phyloP scores from a whole-genome alignment of 139 green algal species.

The Picochlorum sp. region DNA sequence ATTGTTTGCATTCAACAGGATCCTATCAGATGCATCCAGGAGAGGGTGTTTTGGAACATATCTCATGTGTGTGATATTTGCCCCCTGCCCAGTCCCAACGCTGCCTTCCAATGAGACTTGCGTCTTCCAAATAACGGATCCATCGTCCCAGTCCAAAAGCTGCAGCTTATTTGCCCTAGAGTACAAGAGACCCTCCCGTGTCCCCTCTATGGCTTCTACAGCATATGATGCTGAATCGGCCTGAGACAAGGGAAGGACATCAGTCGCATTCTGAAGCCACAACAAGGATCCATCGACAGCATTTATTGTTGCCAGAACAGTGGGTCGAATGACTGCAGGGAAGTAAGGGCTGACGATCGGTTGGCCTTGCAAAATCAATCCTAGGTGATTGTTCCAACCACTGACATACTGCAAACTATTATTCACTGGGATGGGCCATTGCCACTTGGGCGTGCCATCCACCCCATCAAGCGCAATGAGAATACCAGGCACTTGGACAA shows the following conservation, averaged over 20 bases:
- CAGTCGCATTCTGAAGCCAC: conserved; percentile 6
- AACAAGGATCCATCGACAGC: neutral
- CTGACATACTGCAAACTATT: neutral
- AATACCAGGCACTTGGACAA: neutral
- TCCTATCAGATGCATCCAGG: neutral
- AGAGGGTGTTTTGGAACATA: neutral
- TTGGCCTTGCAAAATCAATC: conserved; percentile 5
- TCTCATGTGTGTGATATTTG: conserved; percentile 7
- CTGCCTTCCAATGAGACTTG: conserved; percentile 9
- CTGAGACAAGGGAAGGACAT: neutral
- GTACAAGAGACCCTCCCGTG: conserved; percentile 4
- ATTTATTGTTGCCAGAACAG: neutral
- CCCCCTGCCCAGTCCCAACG: conserved; percentile 2
- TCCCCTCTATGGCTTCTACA: neutral
- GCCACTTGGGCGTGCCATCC: neutral
- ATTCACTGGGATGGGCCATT: conserved; percentile 6
- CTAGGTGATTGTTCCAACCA: conserved; percentile 1
- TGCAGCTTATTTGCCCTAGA: conserved; percentile 4
- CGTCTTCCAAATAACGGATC: neutral
- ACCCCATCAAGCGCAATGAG: conserved; percentile 7
- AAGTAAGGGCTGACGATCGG: conserved; percentile 11
- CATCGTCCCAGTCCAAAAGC: neutral
- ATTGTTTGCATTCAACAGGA: conserved; percentile 12
- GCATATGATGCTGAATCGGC: conserved; percentile 6
- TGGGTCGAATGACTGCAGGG: neutral